Base-by-base conservation (phyloP, 352 stramenopile species). In the Globisporangium barbulae region DNA sequence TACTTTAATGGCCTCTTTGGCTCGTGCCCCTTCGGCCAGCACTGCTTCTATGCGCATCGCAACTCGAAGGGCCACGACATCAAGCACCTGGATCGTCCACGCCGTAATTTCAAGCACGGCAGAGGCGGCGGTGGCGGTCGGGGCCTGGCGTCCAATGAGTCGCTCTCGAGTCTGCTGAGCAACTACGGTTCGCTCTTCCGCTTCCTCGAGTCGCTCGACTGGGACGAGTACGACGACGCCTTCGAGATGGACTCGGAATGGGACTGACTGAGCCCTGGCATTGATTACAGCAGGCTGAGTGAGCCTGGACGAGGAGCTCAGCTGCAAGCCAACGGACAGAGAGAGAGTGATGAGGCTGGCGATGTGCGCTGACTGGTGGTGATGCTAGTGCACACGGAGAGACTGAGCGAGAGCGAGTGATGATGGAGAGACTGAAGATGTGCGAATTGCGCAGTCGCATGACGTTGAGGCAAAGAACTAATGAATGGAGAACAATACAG, bases 21-120 rank as follows among this genome's bases (percentile, higher is more conserved):
- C 12, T 90, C 80, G 60, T 93, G 84, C 45, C 78, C 80, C 21
- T 93, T 91, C 58, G 84, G 84, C 2, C 75, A 71, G 12, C 76
- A 88, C 55, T 93, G 84, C 61, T 91, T 93, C 59, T 93, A 93
- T 52, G 84, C 84, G 13, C 84, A 93, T 52, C 79, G 78, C 15
- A 82, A 93, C 59, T 59, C 67, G 0, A 39, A 74, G 37, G 84
- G 84, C 19, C 67, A 61, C 33, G 82, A 93, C 37, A 71, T 93
- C 22, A 93, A 93, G 65, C 74, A 87, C 42, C 42, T 87, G 42
- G 84, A 93, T 69, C 70, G 75, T 5, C 74, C 72, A 7, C 67
- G 68, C 28, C 70, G 69, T 19, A 53, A 35, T 22, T 2, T 17
- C 6, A 67, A 64, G 31, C 48, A 56, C 7, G 48, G 55, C 12